These are phyloP conservation scores for Pilobolus umbonatus DNA, from an alignment of 192 early-diverging fungal genomes.

Conservation along the genomic window DNA sequence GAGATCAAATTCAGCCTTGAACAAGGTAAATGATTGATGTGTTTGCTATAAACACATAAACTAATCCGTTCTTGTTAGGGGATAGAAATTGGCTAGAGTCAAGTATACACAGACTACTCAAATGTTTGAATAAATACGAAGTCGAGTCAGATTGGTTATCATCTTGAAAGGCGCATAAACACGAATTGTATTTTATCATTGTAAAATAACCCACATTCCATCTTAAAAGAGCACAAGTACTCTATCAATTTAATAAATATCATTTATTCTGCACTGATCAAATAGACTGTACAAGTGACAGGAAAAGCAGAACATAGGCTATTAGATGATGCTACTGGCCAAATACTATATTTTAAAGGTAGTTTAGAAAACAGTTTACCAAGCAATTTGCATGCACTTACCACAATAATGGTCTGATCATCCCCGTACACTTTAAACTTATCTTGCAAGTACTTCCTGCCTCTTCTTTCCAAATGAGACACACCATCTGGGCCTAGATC, in stretches of 20 bases:
- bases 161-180: not conserved
- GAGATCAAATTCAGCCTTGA: not conserved
- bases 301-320: not conserved
- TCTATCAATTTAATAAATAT: not conserved
- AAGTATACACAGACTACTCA: conserved; percentile 1
- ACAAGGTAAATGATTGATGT: not conserved
- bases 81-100: not conserved
- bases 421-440: conserved; percentile 23
- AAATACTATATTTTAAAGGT: conserved; percentile 7
- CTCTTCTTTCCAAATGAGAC: conserved; percentile 10
- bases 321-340: conserved; percentile 4
- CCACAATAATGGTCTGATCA: conserved; percentile 34
- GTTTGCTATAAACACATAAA: not conserved
- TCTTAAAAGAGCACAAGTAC: not conserved
- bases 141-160: conserved; percentile 12
- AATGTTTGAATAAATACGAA: conserved; percentile 16
- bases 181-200: not conserved
- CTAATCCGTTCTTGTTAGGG: not conserved
- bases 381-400: not conserved
- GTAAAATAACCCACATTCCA: not conserved
- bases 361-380: not conserved
- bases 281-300: not conserved
- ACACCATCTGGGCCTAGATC: conserved; percentile 5
- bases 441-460: conserved; percentile 22
- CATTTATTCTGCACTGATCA: no score